A percentile compares a stretch with the other conserved stretches of the same genome.
phyloP scores from a whole-genome alignment of 805 yeast genomes.

The Cyberlindnera xylosilytica region DNA sequence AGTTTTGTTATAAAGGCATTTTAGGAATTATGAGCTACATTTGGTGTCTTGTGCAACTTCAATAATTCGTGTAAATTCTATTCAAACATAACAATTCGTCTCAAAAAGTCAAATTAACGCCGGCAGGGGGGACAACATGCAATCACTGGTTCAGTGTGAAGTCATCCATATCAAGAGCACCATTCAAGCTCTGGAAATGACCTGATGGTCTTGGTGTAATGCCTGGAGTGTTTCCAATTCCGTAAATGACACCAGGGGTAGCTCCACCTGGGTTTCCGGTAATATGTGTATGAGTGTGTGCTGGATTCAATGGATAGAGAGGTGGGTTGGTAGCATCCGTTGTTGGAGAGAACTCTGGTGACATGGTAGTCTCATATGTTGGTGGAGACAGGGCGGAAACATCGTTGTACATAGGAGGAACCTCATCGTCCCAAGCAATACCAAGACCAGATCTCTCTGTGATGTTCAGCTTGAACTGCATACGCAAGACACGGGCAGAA shows the following conservation, averaged over 20 bases:
- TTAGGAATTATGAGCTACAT: too few species aligned
- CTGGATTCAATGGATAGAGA: slow-evolving; percentile 27
- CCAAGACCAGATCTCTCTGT: slow-evolving; percentile 95
- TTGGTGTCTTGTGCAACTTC: too few species aligned
- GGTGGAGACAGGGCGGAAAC: slow-evolving; percentile 87
- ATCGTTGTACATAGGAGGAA: slow-evolving; percentile 92
- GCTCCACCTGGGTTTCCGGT: slow-evolving; percentile 21
- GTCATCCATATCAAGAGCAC: slow-evolving; percentile 25
- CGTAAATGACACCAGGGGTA: slow-evolving; percentile 39
- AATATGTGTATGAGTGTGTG: slow-evolving; percentile 25
- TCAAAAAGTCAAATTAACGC: neutral
- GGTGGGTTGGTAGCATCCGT: slow-evolving; percentile 24
- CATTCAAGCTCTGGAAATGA: slow-evolving; percentile 23
- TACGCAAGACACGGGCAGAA: slow-evolving; percentile 87
- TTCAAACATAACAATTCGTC: neutral
- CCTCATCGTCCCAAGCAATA: slow-evolving; percentile 98
- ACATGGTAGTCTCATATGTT: slow-evolving; percentile 46
- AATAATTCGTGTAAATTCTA: neutral
- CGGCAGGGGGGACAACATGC: neutral
- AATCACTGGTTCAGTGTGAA: slow-evolving; percentile 14
- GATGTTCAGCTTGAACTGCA: slow-evolving; percentile 84
- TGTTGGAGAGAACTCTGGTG: slow-evolving; percentile 14
- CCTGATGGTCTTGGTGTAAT: slow-evolving; percentile 28
- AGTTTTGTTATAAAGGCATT: too few species aligned
- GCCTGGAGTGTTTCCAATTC: slow-evolving; percentile 42